These are phyloP conservation scores for Cryptococcus sp. DNA, from an alignment of 1,284 basidiomycete species.

Conservation along the genomic window DNA sequence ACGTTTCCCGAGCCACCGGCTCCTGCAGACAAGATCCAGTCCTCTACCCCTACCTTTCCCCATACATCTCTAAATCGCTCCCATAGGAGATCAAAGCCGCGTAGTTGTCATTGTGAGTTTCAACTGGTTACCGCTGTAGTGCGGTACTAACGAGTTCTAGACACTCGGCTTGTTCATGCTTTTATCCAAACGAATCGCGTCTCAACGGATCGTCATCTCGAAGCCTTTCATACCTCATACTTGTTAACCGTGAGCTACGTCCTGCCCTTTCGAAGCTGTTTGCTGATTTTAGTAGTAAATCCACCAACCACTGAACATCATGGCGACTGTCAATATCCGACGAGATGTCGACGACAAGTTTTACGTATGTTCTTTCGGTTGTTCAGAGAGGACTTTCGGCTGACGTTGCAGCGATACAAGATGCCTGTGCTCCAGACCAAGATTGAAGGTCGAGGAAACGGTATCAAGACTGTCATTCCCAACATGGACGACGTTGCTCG, in stretches of 20 bases:
- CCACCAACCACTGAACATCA: constrained; percentile 49
- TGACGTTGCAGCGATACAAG: constrained; percentile 45
- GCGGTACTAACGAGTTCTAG: neutral
- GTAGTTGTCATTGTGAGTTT: neutral
- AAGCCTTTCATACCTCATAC: constrained; percentile 10
- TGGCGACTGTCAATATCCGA: constrained; percentile 94
- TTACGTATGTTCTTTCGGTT: constrained; percentile 41
- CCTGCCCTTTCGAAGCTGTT: neutral
- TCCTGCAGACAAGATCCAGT: constrained; percentile 10
- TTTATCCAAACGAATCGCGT: constrained; percentile 10
- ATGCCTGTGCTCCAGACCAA: constrained; percentile 96
- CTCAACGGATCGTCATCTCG: constrained; percentile 11
- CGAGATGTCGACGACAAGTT: constrained; percentile 85
- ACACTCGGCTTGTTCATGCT: constrained; percentile 19
- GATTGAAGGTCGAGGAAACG: constrained; percentile 98
- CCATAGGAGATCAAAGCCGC: constrained; percentile 6
- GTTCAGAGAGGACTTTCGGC: neutral
- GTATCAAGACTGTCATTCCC: constrained; percentile 97
- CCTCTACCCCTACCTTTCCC: neutral
- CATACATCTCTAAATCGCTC: neutral
- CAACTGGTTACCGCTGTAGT: too few species aligned
- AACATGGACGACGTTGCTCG: constrained; percentile 99
- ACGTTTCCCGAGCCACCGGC: constrained; percentile 7
- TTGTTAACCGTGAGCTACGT: neutral
- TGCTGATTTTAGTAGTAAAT: constrained; percentile 1